phyloP scores from a whole-genome alignment of 129 eudicot genomes.

The Glebionis coronaria region DNA sequence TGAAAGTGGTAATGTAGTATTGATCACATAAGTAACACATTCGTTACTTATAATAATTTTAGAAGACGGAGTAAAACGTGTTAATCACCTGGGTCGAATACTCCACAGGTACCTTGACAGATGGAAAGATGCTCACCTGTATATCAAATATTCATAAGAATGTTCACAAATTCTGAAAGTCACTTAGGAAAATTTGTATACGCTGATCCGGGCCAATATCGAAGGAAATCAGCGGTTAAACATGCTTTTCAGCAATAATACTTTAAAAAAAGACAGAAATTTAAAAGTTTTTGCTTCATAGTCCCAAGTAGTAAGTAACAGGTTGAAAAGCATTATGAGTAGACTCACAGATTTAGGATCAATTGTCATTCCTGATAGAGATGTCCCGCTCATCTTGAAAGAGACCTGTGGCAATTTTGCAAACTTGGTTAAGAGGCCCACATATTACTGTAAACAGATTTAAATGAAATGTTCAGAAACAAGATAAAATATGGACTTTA shows the following conservation, averaged over 20 bases:
- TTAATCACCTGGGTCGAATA: slow-evolving; percentile 64
- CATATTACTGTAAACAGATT: neutral
- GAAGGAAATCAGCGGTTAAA: neutral
- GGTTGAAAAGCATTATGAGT: neutral
- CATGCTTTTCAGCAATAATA: neutral
- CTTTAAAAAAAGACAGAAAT: neutral
- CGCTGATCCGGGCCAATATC: neutral
- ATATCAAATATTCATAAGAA: slow-evolving; percentile 18
- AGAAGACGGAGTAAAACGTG: neutral
- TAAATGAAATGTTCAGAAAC: too few species aligned
- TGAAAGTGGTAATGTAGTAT: too few species aligned
- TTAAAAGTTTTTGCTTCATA: slow-evolving; percentile 5
- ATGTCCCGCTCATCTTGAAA: slow-evolving; percentile 84
- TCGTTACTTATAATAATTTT: too few species aligned
- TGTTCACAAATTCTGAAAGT: neutral
- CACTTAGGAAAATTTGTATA: neutral
- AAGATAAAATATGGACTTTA: too few species aligned
- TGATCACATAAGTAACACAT: too few species aligned
- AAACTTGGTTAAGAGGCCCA: slow-evolving; percentile 13
- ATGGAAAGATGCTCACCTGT: slow-evolving; percentile 90
- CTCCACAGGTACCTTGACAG: slow-evolving; percentile 88
- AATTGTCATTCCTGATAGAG: slow-evolving; percentile 82
- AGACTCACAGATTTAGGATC: slow-evolving; percentile 90
- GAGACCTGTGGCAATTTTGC: slow-evolving; percentile 64
- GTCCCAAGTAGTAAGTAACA: neutral